Evolutionary conservation across 352 stramenopile species (phyloP).

Genomic region (Paralagenidium karlingii): DNA sequence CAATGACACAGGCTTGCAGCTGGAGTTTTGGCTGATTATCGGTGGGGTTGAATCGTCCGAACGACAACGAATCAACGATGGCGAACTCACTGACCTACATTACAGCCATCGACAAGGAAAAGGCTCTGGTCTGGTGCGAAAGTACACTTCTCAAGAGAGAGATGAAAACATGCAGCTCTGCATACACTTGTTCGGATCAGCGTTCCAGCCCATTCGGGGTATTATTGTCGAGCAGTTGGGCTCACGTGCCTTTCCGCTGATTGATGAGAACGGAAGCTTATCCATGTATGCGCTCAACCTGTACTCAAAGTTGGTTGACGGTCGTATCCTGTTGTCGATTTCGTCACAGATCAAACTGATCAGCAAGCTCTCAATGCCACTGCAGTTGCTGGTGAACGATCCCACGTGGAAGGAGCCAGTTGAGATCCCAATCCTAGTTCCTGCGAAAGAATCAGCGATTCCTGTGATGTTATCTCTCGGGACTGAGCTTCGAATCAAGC

Average conservation of each 20-base stretch:
- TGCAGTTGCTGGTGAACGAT: constrained; percentile 73
- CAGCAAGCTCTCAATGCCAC: constrained; percentile 46
- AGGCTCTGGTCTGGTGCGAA: constrained; percentile 52
- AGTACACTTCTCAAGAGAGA: constrained; percentile 48
- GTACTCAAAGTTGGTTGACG: constrained; percentile 56
- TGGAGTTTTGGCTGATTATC: constrained; percentile 63
- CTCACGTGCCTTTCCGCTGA: constrained; percentile 41
- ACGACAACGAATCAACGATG: constrained; percentile 20
- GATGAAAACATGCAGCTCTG: constrained; percentile 44
- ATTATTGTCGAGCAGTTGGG: constrained; percentile 74
- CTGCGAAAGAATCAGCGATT: constrained; percentile 45
- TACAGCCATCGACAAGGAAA: constrained; percentile 46
- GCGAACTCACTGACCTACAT: constrained; percentile 37
- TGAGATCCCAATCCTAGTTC: constrained; percentile 43
- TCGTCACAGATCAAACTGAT: constrained; percentile 72
- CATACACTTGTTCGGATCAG: constrained; percentile 25
- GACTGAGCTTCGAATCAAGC: constrained; percentile 52
- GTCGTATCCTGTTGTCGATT: constrained; percentile 61
- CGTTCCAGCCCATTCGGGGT: constrained; percentile 61
- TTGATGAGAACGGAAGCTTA: constrained; percentile 29
- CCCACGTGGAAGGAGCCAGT: constrained; percentile 59
- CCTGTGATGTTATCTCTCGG: constrained; percentile 54
- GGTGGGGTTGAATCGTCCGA: constrained; percentile 19
- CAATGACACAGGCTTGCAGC: constrained; percentile 57
- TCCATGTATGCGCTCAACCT: constrained; percentile 51